Conservation (phyloP, 805 yeast genomes). For the Metschnikowia hibisci region DNA sequence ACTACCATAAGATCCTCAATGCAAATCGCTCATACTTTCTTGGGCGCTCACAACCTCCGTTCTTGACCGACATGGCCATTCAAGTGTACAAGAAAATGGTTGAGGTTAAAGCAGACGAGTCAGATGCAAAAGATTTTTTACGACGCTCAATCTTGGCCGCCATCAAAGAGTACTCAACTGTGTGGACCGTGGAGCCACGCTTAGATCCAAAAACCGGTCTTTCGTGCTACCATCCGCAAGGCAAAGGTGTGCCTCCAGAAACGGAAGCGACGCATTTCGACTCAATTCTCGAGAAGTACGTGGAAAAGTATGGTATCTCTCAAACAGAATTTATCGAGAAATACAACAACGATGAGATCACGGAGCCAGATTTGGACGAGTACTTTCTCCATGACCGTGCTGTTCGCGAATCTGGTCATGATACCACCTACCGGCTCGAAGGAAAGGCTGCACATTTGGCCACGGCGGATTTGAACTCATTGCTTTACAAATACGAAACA, state of each 20-base stretch:
- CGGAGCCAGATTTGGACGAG: slow-evolving; percentile 81
- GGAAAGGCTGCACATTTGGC: slow-evolving; percentile 87
- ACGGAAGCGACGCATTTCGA: slow-evolving; percentile 88
- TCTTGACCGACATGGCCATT: slow-evolving; percentile 87
- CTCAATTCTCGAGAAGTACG: slow-evolving; percentile 63
- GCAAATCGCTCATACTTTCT: slow-evolving; percentile 91
- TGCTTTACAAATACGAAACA: slow-evolving; percentile 82
- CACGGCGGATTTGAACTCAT: slow-evolving; percentile 82
- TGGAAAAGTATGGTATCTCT: slow-evolving; percentile 52
- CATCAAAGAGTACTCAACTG: slow-evolving; percentile 74
- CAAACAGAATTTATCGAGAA: slow-evolving; percentile 58
- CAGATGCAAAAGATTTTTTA: slow-evolving; percentile 45
- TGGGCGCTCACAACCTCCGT: slow-evolving; percentile 95
- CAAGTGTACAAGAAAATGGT: slow-evolving; percentile 60
- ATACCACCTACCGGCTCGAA: slow-evolving; percentile 85
- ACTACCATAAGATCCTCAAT: slow-evolving; percentile 89
- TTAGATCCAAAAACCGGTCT: slow-evolving; percentile 69
- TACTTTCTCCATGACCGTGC: slow-evolving; percentile 91
- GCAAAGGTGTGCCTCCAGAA: slow-evolving; percentile 94
- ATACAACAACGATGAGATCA: slow-evolving; percentile 63
- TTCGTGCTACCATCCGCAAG: slow-evolving; percentile 87
- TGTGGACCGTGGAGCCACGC: slow-evolving; percentile 79
- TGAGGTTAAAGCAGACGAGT: slow-evolving; percentile 35
- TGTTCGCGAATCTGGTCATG: slow-evolving; percentile 95
- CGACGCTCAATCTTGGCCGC: slow-evolving; percentile 69